Evolutionary conservation across 345 rosid species (phyloP), one percentile per base, ranked within the genome.

Genomic region (Anacardium occidentale): DNA sequence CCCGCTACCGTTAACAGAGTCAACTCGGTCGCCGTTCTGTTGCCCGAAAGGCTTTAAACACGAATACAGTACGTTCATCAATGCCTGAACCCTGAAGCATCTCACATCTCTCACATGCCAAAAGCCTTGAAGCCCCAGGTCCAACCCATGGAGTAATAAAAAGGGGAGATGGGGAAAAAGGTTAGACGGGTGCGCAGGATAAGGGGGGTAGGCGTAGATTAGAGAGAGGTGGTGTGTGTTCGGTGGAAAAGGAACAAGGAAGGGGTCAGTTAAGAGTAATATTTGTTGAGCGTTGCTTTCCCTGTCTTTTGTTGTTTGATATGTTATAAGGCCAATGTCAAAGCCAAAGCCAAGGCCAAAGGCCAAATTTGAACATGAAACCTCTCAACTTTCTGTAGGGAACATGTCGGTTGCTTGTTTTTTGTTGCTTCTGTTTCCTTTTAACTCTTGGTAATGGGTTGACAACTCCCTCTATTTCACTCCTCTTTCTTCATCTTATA

Each of bases 71-170:
- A 94, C 86, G 88, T 88, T 94, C 97, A 94, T 91, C 81, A 87
- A 88, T 81, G 88, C 83, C 85, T 77, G 90, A 77, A 91, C 90
- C 97, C 85, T 77, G 90, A 77, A 91, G 91, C 97, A 94, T 91
- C 85, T 93, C 85, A 86, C 96, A 88, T 93, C 82, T 85, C 97
- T 87, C 88, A 80, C 62, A 52, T 25, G 73, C 78, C 59, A 54
- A 56, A 45, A 64, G 74, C 70, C 50, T 56, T 71, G 51, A 44
- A 50, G n/a, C 48, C 53, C 42, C 59, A 45, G 12, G 70, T 80
- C 68, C 60, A 65, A 62, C 76, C 66, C 66, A 20, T 0, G 73
- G 73, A 61, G 57, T 69, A 58, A 69, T 68, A 66, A 69, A 76
- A 44, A 52, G 60, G 62, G 55, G 68, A 74, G 78, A 58, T 22